Base-by-base conservation (phyloP, 192 early-diverging fungal species). In the Coemansia sp. region DNA sequence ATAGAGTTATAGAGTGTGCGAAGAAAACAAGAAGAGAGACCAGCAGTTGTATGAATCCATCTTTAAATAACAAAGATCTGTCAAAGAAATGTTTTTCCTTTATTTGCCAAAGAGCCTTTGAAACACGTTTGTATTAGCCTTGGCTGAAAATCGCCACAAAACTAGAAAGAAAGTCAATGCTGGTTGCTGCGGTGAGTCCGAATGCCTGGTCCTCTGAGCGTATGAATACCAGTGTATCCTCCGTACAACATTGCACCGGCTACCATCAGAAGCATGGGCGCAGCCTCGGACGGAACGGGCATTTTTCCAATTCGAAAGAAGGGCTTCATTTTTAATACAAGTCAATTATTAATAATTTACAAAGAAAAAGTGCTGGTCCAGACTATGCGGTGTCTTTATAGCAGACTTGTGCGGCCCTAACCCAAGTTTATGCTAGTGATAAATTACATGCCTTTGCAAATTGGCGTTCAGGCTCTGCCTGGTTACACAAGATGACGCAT, bases 151-250 rank as follows among this genome's bases (percentile, higher is more conserved):
- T 32, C 29, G 29, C 8, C 29, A 32, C 29, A 32, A 32, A 50
- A 22, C 49, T 50, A 50, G 12, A 53, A 22, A 53, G 20, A 53
- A 53, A 24, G 2, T 32, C 47, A 62, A 47, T 65, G 39, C 58
- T 75, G 62, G 50, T 61, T 58, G 54, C 67, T 69, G n/a, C 73
- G 58, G 20, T 62, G 63, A 26, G 41, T 60, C 27, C 73, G 57
- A 48, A 69, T 58, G 3, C 62, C 67, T 1, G 73, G 66, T 0
- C 59, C 59, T 11, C 27, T n/a, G 0, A 69, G 50, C 16, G 53
- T 67, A 14, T 64, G 62, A 2, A 65, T 14, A 1, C 59, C 73
- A 2, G 73, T 75, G 54, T 61, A 69, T 0, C 39, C 35, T n/a
- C 73, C 73, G 11, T 65, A 75, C 9, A 41, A 7, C n/a, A 56